These are phyloP conservation scores for Streptanthus diversifolius DNA, from an alignment of 345 rosid species.

Conservation along the genomic window DNA sequence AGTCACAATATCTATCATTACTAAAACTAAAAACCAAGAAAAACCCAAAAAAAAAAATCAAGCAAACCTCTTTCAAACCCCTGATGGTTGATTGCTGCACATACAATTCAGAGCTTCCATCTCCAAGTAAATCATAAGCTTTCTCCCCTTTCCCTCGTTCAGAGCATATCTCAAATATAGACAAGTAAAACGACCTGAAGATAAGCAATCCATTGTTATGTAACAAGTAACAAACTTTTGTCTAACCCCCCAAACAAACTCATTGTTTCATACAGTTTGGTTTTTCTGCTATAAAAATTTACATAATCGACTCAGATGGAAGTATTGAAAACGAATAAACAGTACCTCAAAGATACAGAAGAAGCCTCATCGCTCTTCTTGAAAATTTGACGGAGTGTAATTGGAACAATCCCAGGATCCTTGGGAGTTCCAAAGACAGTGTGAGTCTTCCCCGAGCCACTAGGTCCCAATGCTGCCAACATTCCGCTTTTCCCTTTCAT, in stretches of 20 bases:
- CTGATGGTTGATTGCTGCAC: conserved; percentile 64
- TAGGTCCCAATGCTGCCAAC: conserved; percentile 88
- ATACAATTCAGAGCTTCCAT: conserved; percentile 52
- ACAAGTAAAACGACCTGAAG: conserved; percentile 53
- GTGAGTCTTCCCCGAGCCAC: conserved; percentile 93
- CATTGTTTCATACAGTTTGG: neutral
- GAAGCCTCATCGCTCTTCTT: conserved; percentile 11
- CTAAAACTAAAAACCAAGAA: neutral
- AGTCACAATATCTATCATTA: conserved; percentile 8
- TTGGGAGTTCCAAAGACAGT: conserved; percentile 69
- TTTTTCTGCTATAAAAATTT: neutral
- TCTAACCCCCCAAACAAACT: neutral
- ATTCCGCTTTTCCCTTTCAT: conserved; percentile 68
- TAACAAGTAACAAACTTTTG: neutral
- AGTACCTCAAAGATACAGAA: conserved; percentile 47
- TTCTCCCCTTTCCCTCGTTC: conserved; percentile 81
- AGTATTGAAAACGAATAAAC: neutral
- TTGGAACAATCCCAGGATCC: conserved; percentile 83
- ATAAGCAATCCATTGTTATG: neutral
- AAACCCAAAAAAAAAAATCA: neutral
- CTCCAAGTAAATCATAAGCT: conserved; percentile 55
- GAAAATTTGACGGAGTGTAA: conserved; percentile 58
- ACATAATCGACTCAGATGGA: neutral
- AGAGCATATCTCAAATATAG: conserved; percentile 76
- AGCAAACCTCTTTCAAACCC: conserved; percentile 69